Evolutionary conservation across 2,329 filamentous ascomycete genomes (phyloP), one percentile per base, ranked within the genome.

Genomic region (Herpotrichia juniperi): DNA sequence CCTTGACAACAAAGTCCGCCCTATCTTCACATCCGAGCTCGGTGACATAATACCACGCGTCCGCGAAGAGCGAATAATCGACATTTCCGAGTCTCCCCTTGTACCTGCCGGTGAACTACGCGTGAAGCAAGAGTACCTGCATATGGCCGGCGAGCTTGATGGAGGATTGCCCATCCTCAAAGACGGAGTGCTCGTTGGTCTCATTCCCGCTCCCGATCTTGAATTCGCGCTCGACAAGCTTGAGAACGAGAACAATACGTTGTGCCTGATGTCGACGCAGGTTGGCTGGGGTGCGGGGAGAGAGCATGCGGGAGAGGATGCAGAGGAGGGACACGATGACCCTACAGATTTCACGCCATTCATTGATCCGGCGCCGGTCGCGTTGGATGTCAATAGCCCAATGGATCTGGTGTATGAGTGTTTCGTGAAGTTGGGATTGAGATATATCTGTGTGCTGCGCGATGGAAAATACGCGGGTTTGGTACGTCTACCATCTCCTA

Each of bases 361-460:
- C 64, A 96, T 99, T 72, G 94, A 99, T 69, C 91, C 91, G 14
- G 89, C 93, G 2, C 94, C 94, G 0, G 84, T 99, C 12, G 84
- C 93, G 11, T 79, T 99, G 21, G 94, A 99, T 67, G 89, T 96
- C 25, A 85, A 87, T 61, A 94, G 89, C 0, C 91, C 94, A 0
- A 93, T 97, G 84, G 93, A 97, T 69, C 78, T 99, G 32, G 94
- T 97, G 3, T 97, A 96, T 66, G 94, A 99, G 71, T 93, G 92
- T 66, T 99, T 97, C 72, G 90, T 91, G 45, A 99, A 99, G 75
- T 80, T 99, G 8, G 94, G 94, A 1, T 75, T 99, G 59, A 82
- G 94, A 56, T 97, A 96, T 73, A 88, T 99, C 44, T 97, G 94
- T 70, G 92, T 97, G 4, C 78, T 94, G 22, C 84, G 84, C 49